These are phyloP conservation scores for Fusarium globosum DNA, from an alignment of 2,329 filamentous ascomycete species.

Conservation along the genomic window DNA sequence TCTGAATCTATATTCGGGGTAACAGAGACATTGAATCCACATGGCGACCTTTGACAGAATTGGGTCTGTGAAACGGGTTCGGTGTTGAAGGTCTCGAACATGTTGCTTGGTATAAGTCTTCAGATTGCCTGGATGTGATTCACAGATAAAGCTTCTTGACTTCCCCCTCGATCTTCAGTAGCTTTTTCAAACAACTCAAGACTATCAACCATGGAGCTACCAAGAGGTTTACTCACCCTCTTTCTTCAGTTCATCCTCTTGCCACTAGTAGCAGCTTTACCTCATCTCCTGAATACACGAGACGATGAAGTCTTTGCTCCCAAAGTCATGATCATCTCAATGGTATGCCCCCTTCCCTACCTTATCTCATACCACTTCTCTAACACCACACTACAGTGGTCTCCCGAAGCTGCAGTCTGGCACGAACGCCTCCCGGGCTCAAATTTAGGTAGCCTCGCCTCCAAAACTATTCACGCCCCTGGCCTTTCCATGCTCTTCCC, in stretches of 20 bases:
- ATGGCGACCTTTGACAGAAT: neutral
- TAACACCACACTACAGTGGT: slow-evolving; percentile 60
- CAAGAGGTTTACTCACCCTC: slow-evolving; percentile 8
- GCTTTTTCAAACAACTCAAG: neutral
- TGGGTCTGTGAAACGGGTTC: slow-evolving; percentile 22
- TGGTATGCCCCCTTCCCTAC: slow-evolving; percentile 57
- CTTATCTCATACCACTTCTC: neutral
- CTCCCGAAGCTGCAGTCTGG: slow-evolving; percentile 71
- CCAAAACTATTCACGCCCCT: slow-evolving; percentile 66
- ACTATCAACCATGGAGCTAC: slow-evolving; percentile 18
- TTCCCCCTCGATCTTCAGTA: neutral
- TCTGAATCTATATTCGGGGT: slow-evolving; percentile 16
- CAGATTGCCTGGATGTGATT: too few species aligned
- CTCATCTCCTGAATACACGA: neutral
- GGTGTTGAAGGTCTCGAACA: slow-evolving; percentile 13
- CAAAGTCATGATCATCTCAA: slow-evolving; percentile 71
- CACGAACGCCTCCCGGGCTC: slow-evolving; percentile 60
- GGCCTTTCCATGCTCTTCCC: slow-evolving; percentile 75
- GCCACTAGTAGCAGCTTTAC: neutral
- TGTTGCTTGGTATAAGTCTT: slow-evolving; percentile 1
- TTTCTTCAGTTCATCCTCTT: neutral
- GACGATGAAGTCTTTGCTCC: slow-evolving; percentile 55
- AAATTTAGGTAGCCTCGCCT: slow-evolving; percentile 65
- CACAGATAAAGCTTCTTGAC: slow-evolving; percentile 12
- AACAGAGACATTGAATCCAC: slow-evolving; percentile 38